Percentiles rank a stretch among this genome's conserved stretches.
Evolutionary conservation across 108 stramenopile genomes (phyloP).

Genomic region (Nannochloropsis granulata): DNA sequence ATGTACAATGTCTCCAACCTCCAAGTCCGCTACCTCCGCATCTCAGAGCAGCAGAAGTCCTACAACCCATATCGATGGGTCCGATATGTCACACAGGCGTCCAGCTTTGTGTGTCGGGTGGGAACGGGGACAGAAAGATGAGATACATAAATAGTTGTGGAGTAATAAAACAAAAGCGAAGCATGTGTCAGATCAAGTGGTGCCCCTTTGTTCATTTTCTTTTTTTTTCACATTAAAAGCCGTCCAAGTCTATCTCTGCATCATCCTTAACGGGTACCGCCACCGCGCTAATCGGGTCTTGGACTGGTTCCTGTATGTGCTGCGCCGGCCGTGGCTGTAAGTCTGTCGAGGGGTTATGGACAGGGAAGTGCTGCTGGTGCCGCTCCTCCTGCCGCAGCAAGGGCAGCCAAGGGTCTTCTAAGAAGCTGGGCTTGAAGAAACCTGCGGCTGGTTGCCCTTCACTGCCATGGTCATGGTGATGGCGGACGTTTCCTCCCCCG

Average conservation of each 20-base stretch:
- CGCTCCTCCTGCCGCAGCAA: background rate
- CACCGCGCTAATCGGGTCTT: background rate
- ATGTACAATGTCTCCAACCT: constrained; percentile 98
- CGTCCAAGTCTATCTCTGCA: background rate
- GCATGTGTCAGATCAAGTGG: background rate
- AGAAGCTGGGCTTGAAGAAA: background rate
- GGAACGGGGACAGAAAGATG: constrained; percentile 17
- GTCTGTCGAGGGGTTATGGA: background rate
- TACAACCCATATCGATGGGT: constrained; percentile 99
- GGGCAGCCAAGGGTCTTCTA: background rate
- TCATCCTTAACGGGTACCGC: background rate
- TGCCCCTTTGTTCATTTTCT: background rate
- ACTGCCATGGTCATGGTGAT: background rate
- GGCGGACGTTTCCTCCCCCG: background rate
- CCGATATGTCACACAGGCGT: constrained; percentile 93
- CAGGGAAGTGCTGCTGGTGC: background rate
- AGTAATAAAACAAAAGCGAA: background rate
- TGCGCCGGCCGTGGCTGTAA: background rate
- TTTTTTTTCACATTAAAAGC: background rate
- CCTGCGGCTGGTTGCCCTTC: background rate
- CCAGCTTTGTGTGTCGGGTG: constrained; percentile 84
- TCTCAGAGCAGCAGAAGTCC: constrained; percentile 80
- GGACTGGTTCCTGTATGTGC: background rate
- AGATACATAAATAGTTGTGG: background rate
- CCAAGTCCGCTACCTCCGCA: constrained; percentile 89